Base-by-base conservation (phyloP, 2,329 filamentous ascomycete species). In the Malbranchea cinnamomea region DNA sequence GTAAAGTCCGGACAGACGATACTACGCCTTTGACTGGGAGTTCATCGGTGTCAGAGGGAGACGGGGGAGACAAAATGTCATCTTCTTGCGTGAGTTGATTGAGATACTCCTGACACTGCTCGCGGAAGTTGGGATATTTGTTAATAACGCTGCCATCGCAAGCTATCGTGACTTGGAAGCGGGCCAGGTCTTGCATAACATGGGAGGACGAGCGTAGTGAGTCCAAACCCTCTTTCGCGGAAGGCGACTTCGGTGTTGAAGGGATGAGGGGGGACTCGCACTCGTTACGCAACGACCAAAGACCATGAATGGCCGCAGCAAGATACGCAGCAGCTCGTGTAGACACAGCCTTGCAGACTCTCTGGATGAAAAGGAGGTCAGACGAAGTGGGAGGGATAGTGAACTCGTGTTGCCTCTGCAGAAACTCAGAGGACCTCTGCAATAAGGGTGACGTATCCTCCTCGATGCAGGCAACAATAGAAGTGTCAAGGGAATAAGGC, bases 291-390 rank as follows among this genome's bases (percentile, higher is more conserved):
- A 75, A 49, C 8, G 53, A 56, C 66, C 71, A 75, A 21, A 77
- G 57, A 17, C 70, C 68, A 44, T 76, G 70, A 16, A 76, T 67
- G 2, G 68, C 68, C 1, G 67, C 67, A 1, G 72, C 68, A n/a
- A 76, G 59, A 41, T 72, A 74, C 2, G 65, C 69, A 2, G 71
- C 65, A 5, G 72, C 71, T 32, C 72, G 66, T 30, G 57, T 62
- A 2, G 70, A 69, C 18, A 76, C 67, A 3, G 63, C 54, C 26
- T 62, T 55, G 16, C 61, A 61, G 21, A 71, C 47, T 4, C 61
- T 57, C 18, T 64, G 61, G 31, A 76, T 47, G 45, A 74, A 74
- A 6, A 52, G 45, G 15, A 72, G 54, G 35, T 74, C 69, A 21
- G 60, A 52, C 14, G 57, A 48, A 0, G 60, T 52, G 5, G 66